Base-by-base conservation (phyloP, 2,329 filamentous ascomycete species). In the Aspergillus arachidicola region DNA sequence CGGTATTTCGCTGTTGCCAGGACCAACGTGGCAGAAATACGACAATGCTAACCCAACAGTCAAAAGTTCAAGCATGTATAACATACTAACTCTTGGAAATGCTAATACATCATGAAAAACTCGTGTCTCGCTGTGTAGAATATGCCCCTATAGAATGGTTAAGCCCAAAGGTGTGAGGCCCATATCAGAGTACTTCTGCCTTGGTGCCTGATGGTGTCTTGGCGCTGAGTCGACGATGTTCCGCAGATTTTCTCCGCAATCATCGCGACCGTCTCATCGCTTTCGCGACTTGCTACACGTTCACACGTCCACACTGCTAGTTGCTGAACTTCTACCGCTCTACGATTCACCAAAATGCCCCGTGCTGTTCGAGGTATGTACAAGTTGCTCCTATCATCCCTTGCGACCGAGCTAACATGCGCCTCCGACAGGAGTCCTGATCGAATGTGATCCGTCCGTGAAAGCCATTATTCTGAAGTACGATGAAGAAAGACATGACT, bases 381-480 rank as follows among this genome's bases (percentile, higher is more conserved):
- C 34, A n/a, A 16, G 32, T 16, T 1, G 48, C 34, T 30, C 28
- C 23, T 28, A 23, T 2, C 6, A 32, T 34, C 30, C 28, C 9
- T 23, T 30, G 12, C 32, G 1, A 16, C 28, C 32, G 26, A n/a
- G 36, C 63, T 65, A 58, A 69, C 43, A 26, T 19, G 50, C 12
- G 4, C 14, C 34, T 11, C 36, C 41, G 9, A 46, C 66, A 82
- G 80, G 80, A 59, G 76, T 82, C 46, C 73, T 82, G 14, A 77
- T 82, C 62, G 79, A 82, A 71, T 82, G 80, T 71, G 80, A 82
- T 65, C 80, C 80, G 3, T 82, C 80, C 46, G 80, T 82, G 68
- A 82, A 82, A 69, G 79, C 80, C 48, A 81, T 82, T 68, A 82
- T 82, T 60, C 72, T 82, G 32, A 82, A 81, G 57, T 81, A 82